Conservation (phyloP, 2,329 filamentous ascomycete genomes). For the Dactylonectria estremocensis region DNA sequence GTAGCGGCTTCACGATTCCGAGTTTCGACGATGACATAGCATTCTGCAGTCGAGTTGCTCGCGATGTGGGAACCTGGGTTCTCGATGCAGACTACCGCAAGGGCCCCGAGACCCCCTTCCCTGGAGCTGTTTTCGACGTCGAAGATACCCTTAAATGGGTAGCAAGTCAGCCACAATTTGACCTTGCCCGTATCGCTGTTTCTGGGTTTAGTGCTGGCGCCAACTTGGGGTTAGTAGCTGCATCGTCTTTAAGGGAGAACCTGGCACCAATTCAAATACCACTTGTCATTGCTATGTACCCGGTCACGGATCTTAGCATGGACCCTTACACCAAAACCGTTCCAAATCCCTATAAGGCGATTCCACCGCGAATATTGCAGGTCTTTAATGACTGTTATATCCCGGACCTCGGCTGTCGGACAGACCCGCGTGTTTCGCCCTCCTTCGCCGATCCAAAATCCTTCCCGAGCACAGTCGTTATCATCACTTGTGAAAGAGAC, state of each 20-base stretch:
- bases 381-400: slow-evolving; percentile 27
- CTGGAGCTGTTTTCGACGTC: slow-evolving; percentile 18
- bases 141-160: slow-evolving; percentile 26
- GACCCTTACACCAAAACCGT: slow-evolving; percentile 14
- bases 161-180: slow-evolving; percentile 18
- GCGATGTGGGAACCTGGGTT: slow-evolving; percentile 7
- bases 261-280: slow-evolving; percentile 6
- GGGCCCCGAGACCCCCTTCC: slow-evolving; percentile 21
- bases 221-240: slow-evolving; percentile 12
- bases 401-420: not conserved
- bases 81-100: slow-evolving; percentile 33
- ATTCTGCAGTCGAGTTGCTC: slow-evolving; percentile 26
- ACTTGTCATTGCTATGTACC: slow-evolving; percentile 15
- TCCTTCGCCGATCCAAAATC: slow-evolving; percentile 6
- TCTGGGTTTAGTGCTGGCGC: slow-evolving; percentile 28
- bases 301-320: slow-evolving; percentile 11
- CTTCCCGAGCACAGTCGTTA: slow-evolving; percentile 16
- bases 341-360: slow-evolving; percentile 16
- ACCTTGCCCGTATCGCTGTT: slow-evolving; percentile 17
- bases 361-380: not conserved
- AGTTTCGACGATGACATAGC: slow-evolving; percentile 8
- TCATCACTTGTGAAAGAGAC: slow-evolving; percentile 30
- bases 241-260: slow-evolving; percentile 4
- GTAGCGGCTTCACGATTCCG: slow-evolving; percentile 28
- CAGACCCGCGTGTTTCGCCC: slow-evolving; percentile 21